Conservation (phyloP, 2,329 filamentous ascomycete genomes). For the Fusarium sp. region DNA sequence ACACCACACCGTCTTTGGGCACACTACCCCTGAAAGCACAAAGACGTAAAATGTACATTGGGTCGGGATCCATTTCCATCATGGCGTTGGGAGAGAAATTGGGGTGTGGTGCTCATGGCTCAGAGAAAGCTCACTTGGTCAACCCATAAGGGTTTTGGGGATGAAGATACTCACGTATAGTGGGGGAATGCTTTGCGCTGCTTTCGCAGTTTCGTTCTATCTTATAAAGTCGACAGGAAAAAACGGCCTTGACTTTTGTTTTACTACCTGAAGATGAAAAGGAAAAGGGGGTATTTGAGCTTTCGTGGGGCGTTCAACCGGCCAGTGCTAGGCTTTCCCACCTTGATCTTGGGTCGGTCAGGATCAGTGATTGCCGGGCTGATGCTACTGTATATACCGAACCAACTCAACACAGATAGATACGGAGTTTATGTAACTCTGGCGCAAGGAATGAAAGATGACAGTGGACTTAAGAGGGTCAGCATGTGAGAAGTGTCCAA, state of each 20-base stretch:
- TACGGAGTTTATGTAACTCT: constrained; percentile 18
- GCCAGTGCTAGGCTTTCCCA: constrained; percentile 23
- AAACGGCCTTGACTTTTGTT: constrained; percentile 20
- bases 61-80: constrained; percentile 28
- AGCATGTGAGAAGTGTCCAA: neutral
- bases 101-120: neutral
- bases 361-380: constrained; percentile 1
- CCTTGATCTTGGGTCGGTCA: constrained; percentile 14
- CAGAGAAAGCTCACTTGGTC: constrained; percentile 18
- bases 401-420: constrained; percentile 25
- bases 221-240: neutral
- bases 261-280: constrained; percentile 12
- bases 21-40: neutral
- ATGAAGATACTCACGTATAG: neutral
- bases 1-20: constrained; percentile 2
- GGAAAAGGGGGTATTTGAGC: constrained; percentile 12
- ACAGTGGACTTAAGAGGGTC: neutral
- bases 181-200: neutral
- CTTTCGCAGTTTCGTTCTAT: neutral
- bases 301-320: constrained; percentile 41
- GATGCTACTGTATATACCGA: constrained; percentile 32
- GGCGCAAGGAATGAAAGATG: constrained; percentile 11
- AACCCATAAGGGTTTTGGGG: constrained; percentile 6
- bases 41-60: constrained; percentile 30
- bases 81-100: constrained; percentile 32